Conservation (phyloP, 2,329 filamentous ascomycete genomes). For the Fusarium albidum region DNA sequence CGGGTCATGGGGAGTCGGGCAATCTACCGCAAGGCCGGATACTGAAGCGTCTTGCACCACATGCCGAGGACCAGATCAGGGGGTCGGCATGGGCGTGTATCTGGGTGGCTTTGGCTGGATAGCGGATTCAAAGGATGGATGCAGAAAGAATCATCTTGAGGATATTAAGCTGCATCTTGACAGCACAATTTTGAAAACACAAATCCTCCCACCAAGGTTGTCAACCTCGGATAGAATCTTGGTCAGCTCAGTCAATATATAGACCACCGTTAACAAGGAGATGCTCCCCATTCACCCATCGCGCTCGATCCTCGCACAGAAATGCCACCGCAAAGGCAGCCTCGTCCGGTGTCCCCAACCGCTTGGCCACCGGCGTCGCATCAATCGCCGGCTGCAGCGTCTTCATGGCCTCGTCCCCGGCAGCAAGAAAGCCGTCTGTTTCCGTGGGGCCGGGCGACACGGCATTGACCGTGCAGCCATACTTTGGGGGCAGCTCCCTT, state of each 20-base stretch:
- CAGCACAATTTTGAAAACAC: no score
- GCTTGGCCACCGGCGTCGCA: constrained; percentile 50
- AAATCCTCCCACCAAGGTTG: neutral
- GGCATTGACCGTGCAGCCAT: constrained; percentile 55
- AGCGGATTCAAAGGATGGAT: no score
- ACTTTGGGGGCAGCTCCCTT: constrained; percentile 54
- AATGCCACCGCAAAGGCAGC: constrained; percentile 57
- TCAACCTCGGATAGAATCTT: neutral
- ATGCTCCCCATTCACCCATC: constrained; percentile 56
- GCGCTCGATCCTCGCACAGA: constrained; percentile 52
- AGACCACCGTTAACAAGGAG: constrained; percentile 40
- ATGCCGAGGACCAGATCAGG: no score
- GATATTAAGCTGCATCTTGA: no score
- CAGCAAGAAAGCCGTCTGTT: constrained; percentile 47
- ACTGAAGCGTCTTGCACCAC: no score
- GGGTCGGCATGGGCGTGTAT: no score
- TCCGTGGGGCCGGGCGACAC: constrained; percentile 53
- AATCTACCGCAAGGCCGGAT: no score
- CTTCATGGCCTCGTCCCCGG: constrained; percentile 44
- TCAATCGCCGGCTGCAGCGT: constrained; percentile 52
- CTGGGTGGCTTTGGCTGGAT: no score
- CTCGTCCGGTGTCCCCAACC: constrained; percentile 54
- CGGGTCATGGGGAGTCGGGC: no score
- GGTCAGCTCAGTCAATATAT: constrained; percentile 18
- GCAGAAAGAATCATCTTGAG: no score